Conservation (phyloP, 164 flowering plant species). For the Dillenia turbinata region DNA sequence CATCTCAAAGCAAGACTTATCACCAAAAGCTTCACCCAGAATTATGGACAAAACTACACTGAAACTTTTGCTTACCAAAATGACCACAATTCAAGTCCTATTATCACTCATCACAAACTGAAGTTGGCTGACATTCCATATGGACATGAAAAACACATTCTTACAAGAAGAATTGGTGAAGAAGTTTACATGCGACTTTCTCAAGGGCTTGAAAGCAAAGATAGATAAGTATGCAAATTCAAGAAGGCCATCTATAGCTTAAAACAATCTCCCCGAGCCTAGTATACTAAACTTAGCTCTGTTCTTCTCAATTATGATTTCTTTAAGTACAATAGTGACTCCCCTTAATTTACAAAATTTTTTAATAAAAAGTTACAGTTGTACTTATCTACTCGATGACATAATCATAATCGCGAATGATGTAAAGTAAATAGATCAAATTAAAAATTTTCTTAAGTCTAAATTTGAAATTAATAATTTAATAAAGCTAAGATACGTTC, state of each 20-base stretch:
- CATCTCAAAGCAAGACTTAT: constrained; percentile 1
- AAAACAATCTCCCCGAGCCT: neutral
- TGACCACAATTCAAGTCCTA: neutral
- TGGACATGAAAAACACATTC: constrained; percentile 6
- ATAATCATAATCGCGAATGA: too few species aligned
- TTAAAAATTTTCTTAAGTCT: too few species aligned
- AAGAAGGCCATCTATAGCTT: neutral
- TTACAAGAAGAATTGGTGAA: neutral
- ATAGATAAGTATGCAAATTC: neutral
- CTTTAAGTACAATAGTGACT: neutral
- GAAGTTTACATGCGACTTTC: constrained; percentile 1
- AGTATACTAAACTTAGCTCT: neutral
- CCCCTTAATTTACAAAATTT: neutral
- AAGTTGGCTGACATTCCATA: neutral
- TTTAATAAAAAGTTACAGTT: too few species aligned
- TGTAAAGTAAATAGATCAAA: too few species aligned
- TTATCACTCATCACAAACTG: neutral
- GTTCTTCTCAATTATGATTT: neutral
- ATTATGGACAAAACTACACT: neutral
- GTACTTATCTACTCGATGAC: too few species aligned
- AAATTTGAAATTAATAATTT: too few species aligned
- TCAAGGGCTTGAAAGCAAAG: neutral
- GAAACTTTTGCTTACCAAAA: constrained; percentile 8
- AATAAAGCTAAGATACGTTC: too few species aligned
- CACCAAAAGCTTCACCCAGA: neutral